phyloP scores from a whole-genome alignment of 345 rosid genomes.

The Eucalyptus albens region DNA sequence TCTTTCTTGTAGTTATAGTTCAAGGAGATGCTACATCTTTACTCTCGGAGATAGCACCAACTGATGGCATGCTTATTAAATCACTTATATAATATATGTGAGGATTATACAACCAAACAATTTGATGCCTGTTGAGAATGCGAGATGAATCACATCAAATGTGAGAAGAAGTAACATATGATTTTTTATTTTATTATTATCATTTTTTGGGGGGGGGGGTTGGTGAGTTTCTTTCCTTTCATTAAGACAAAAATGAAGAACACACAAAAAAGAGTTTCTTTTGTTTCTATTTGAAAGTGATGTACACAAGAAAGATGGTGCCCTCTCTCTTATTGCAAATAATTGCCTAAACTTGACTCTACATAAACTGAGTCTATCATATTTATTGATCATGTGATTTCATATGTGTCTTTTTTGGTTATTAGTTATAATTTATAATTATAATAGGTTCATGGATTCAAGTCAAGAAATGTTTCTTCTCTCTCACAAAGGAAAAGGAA shows the following conservation, averaged over 20 bases:
- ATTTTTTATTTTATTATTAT: too few species aligned
- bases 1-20: background rate
- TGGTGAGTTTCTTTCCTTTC: background rate
- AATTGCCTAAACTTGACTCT: background rate
- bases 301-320: background rate
- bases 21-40: background rate
- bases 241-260: background rate
- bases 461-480: background rate
- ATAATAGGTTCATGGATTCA: background rate
- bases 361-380: fast-evolving
- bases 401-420: background rate
- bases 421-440: background rate
- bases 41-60: background rate
- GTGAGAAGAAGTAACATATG: background rate
- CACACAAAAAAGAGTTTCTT: background rate
- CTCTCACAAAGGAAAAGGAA: background rate
- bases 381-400: background rate
- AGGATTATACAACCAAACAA: background rate
- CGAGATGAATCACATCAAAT: background rate
- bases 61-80: background rate
- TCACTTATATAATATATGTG: background rate
- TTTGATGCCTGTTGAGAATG: background rate
- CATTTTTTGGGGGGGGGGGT: background rate
- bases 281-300: background rate
- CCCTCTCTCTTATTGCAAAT: background rate